These are phyloP conservation scores for Jimgerdemannia flammicorona DNA, from an alignment of 192 early-diverging fungal genomes.

Conservation along the genomic window DNA sequence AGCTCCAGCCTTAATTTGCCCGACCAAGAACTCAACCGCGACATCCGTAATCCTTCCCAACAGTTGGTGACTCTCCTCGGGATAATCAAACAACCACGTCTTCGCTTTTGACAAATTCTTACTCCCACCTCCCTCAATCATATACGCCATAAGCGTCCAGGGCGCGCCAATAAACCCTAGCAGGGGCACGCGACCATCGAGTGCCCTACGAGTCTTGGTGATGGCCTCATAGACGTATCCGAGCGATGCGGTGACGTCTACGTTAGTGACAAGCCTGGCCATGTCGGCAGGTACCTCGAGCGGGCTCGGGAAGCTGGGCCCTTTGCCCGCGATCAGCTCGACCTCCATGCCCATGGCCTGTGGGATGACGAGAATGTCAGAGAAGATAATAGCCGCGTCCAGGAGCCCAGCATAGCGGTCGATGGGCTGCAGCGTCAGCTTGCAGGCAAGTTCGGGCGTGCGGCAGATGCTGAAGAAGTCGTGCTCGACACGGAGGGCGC, in stretches of 20 bases:
- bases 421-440: conserved; percentile 97
- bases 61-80: conserved; percentile 70
- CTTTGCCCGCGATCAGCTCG: conserved; percentile 89
- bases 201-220: conserved; percentile 81
- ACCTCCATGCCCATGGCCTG: conserved; percentile 95
- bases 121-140: conserved; percentile 97
- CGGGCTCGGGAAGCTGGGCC: conserved; percentile 87
- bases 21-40: conserved; percentile 80
- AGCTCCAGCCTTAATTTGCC: conserved; percentile 94
- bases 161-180: conserved; percentile 97
- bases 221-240: conserved; percentile 93
- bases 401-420: conserved; percentile 85
- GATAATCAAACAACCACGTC: conserved; percentile 81
- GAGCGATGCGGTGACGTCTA: conserved; percentile 74
- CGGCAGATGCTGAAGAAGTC: conserved; percentile 97
- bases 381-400: conserved; percentile 98
- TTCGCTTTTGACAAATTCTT: conserved; percentile 90
- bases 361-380: conserved; percentile 96
- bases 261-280: conserved; percentile 49
- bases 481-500: conserved; percentile 71
- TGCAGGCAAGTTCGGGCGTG: conserved; percentile 86
- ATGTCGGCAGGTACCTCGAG: conserved; percentile 71
- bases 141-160: conserved; percentile 99
- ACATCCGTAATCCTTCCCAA: conserved; percentile 82
- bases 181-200: conserved; percentile 85